phyloP scores from a whole-genome alignment of 257 asterid genomes.

The Ilex aquifolium region DNA sequence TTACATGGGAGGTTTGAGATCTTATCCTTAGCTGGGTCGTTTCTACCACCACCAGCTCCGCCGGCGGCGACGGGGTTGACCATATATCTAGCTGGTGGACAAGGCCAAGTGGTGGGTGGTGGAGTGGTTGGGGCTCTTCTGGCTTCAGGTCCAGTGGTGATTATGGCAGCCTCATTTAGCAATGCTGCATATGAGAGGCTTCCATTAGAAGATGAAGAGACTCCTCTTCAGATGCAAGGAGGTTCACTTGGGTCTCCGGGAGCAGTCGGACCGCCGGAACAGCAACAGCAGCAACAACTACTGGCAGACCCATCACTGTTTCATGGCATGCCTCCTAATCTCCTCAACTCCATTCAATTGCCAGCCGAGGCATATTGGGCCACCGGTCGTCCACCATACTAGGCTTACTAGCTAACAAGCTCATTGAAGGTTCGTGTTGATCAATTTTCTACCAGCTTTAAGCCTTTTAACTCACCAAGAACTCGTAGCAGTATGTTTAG shows the following conservation, averaged over 20 bases:
- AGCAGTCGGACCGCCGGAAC: background rate
- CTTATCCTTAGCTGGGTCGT: conserved; percentile 67
- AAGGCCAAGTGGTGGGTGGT: conserved; percentile 95
- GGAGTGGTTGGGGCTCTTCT: conserved; percentile 76
- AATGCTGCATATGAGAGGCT: conserved; percentile 88
- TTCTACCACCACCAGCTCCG: conserved; percentile 92
- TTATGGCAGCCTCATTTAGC: conserved; percentile 91
- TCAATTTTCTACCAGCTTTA: no score
- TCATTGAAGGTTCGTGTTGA: conserved; percentile 14
- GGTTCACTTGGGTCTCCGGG: background rate
- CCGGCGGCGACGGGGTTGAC: conserved; percentile 68
- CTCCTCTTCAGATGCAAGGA: background rate
- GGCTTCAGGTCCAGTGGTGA: conserved; percentile 78
- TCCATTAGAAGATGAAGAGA: conserved; percentile 23
- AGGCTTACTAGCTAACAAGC: background rate
- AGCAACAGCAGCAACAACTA: background rate
- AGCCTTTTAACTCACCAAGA: background rate
- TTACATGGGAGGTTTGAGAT: conserved; percentile 86
- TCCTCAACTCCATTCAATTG: background rate
- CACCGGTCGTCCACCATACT: background rate
- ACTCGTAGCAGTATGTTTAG: background rate
- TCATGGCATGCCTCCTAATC: background rate
- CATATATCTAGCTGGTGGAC: conserved; percentile 79
- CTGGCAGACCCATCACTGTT: background rate
- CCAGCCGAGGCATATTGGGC: background rate